phyloP scores from a whole-genome alignment of 148 eudicot genomes.

The Spergularia marina region DNA sequence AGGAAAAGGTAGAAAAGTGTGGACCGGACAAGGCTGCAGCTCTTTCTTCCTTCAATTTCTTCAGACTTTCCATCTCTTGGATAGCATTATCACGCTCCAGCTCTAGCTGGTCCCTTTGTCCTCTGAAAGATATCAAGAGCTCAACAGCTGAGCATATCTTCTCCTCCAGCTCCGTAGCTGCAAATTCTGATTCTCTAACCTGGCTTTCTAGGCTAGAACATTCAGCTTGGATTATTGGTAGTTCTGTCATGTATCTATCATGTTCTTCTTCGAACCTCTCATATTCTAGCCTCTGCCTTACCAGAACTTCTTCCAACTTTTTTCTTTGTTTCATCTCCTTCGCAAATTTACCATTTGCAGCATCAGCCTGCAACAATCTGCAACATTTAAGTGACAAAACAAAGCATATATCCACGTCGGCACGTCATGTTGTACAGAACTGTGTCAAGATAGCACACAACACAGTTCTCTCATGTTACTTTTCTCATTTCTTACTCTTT shows the following conservation, averaged over 20 bases:
- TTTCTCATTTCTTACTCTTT: background rate
- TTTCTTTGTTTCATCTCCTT: slow-evolving; percentile 38
- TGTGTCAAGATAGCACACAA: too few species aligned
- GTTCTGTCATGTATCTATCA: slow-evolving; percentile 37
- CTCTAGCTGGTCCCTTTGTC: slow-evolving; percentile 52
- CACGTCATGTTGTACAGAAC: too few species aligned
- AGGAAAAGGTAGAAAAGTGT: slow-evolving; percentile 49
- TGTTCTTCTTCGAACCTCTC: slow-evolving; percentile 49
- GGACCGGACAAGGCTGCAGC: slow-evolving; percentile 17
- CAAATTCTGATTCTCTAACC: slow-evolving; percentile 37
- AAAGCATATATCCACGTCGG: background rate
- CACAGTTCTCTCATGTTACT: background rate
- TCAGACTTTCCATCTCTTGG: slow-evolving; percentile 36
- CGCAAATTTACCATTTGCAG: slow-evolving; percentile 38
- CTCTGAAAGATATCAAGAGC: slow-evolving; percentile 59
- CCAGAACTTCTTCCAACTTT: slow-evolving; percentile 48
- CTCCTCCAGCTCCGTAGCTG: slow-evolving; percentile 60
- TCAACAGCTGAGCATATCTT: slow-evolving; percentile 71
- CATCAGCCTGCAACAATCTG: slow-evolving; percentile 56
- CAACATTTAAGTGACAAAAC: background rate
- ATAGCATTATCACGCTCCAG: slow-evolving; percentile 44
- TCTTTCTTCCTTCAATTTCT: slow-evolving; percentile 28
- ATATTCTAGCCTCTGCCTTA: slow-evolving; percentile 42
- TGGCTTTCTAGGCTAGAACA: slow-evolving; percentile 48
- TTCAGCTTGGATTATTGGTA: slow-evolving; percentile 45